Conservation (phyloP, 257 asterid genomes). For the Capsicum baccatum region DNA sequence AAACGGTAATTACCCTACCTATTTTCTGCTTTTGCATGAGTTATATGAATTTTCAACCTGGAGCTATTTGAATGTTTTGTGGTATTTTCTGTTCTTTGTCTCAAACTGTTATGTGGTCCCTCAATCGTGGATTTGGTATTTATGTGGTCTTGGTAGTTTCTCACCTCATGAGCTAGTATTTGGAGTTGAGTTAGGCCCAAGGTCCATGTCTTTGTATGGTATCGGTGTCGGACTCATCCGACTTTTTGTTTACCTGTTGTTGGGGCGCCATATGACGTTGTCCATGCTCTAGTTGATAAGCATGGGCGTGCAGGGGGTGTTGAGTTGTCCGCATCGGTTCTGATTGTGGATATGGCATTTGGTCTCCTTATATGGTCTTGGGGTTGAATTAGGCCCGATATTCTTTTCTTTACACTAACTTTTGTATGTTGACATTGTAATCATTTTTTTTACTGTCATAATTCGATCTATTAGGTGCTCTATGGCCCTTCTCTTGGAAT, state of each 20-base stretch:
- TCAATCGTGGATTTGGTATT: not conserved
- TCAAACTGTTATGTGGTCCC: not conserved
- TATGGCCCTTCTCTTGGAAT: not conserved
- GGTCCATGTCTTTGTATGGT: not conserved
- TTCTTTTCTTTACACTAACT: not conserved
- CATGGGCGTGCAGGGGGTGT: not conserved
- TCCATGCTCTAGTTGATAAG: not conserved
- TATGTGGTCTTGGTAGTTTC: not conserved
- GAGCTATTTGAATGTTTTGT: conserved; percentile 7
- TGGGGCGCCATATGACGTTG: not conserved
- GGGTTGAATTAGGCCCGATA: not conserved
- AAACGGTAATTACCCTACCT: conserved; percentile 40
- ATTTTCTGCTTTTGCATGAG: conserved; percentile 16
- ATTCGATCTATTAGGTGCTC: not conserved
- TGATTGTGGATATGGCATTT: no score
- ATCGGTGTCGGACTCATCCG: not conserved
- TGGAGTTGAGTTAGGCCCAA: not conserved
- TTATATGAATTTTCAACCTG: conserved; percentile 15
- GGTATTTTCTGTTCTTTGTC: conserved; percentile 16
- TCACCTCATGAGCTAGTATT: conserved; percentile 11
- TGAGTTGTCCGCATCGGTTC: no score
- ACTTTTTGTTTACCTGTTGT: no score
- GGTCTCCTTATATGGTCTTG: not conserved
- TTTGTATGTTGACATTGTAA: conserved; percentile 1
- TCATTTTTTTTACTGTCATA: not conserved